Evolutionary conservation across 2,329 filamentous ascomycete genomes (phyloP), one percentile per base, ranked within the genome.

Genomic region (Cyphellophora attinorum): DNA sequence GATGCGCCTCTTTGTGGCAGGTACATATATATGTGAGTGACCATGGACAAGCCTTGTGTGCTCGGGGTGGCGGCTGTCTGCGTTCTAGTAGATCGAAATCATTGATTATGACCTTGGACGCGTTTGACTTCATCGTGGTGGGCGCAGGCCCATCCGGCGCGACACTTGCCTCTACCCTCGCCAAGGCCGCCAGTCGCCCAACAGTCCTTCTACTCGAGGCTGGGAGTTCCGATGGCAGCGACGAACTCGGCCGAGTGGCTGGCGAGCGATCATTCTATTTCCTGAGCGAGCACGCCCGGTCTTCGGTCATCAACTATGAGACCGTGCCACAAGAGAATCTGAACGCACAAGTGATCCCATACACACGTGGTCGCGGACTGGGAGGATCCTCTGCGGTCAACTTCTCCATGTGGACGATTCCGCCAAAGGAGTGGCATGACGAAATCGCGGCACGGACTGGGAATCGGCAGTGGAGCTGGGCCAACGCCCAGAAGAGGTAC

Each of bases 171-270:
- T 56, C 67, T 1, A 57, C 60, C 1, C 65, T 81, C 3, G 65
- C 72, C 2, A n/a, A 59, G 12, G 57, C 68, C 0, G 23, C 59
- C 0, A 59, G 60, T 21, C 59, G 55, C 6, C 76, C 75, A 0
- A 61, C 51, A 0, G 66, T 81, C 2, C 64, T 80, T 2, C 61
- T 81, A 1, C 54, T 81, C 2, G 76, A 81, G 53, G 76, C 75
- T 2, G 77, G 77, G 8, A 56, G 60, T 2, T n/a, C n/a, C n/a
- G 45, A 49, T 5, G 70, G 75, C 30, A 60, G 65, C 2, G 64
- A 70, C 38, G 56, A 52, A 4, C 51, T 58, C 6, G 56, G 68
- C 6, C 65, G 67, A 2, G 61, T 70, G 10, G 63, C 66, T 31
- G 71, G 64, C n/a, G 64, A 79, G 45, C 65, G 75, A 31, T n/a